These are phyloP conservation scores for Cystofilobasidium bisporidii DNA, from an alignment of 768 basidiomycete species.

Conservation along the genomic window DNA sequence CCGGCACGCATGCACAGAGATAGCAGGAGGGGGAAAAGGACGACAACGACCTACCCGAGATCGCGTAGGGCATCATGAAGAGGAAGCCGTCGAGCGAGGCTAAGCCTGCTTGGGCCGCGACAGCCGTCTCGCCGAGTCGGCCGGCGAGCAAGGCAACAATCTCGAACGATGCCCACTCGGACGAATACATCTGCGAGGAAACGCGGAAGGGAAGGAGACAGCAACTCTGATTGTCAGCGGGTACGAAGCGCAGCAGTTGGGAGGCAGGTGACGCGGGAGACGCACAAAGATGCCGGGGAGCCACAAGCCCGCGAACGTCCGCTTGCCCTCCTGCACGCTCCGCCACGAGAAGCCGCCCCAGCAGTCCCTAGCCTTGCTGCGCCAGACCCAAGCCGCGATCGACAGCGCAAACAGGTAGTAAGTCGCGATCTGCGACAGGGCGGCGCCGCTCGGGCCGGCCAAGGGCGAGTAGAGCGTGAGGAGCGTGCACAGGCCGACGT, in stretches of 20 bases:
- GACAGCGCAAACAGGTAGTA: conserved; percentile 60
- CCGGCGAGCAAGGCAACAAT: conserved; percentile 71
- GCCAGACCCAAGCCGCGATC: conserved; percentile 48
- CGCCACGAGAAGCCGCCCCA: conserved; percentile 42
- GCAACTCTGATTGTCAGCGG: too few species aligned
- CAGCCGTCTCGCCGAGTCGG: conserved; percentile 54
- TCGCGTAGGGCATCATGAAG: conserved; percentile 63
- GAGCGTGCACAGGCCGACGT: conserved; percentile 51
- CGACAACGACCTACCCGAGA: conserved; percentile 46
- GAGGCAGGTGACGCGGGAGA: neutral
- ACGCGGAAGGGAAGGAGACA: neutral
- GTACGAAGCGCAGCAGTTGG: too few species aligned
- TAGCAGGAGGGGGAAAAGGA: neutral
- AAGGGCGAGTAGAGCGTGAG: conserved; percentile 59
- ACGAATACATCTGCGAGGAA: conserved; percentile 52
- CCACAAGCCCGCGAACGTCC: conserved; percentile 54
- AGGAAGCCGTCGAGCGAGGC: conserved; percentile 41
- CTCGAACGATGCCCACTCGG: conserved; percentile 76
- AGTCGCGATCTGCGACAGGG: conserved; percentile 56
- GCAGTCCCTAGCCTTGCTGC: conserved; percentile 48
- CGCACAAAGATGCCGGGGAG: conserved; percentile 56
- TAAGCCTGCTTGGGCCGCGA: conserved; percentile 57
- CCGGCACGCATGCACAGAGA: neutral
- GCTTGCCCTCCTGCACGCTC: conserved; percentile 13
- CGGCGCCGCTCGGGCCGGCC: conserved; percentile 54